Conservation (phyloP, 2,329 filamentous ascomycete species). For the Fusarium brachygibbosum region DNA sequence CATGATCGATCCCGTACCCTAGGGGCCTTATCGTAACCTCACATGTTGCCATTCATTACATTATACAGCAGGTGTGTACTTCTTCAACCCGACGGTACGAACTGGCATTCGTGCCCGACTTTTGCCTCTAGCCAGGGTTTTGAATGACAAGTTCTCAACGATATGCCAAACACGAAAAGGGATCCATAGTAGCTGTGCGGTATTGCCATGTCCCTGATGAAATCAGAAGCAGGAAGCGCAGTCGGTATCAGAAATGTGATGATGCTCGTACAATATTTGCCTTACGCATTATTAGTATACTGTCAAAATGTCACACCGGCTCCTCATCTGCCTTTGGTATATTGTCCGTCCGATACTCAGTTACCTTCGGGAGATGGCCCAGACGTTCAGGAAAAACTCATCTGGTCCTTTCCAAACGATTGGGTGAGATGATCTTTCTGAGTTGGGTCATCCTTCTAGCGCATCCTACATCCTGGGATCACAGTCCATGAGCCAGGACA, state of each 20-base stretch:
- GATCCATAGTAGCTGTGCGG: background rate
- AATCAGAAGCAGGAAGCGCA: background rate
- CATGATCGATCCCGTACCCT: slow-evolving; percentile 19
- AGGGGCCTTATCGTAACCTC: slow-evolving; percentile 32
- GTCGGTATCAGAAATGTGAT: background rate
- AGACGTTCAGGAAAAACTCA: background rate
- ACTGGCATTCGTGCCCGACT: slow-evolving; percentile 41
- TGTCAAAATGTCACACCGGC: slow-evolving; percentile 6
- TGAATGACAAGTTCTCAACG: slow-evolving; percentile 10
- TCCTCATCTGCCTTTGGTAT: slow-evolving; percentile 7
- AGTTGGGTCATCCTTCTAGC: slow-evolving; percentile 29
- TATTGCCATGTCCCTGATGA: background rate
- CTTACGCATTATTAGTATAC: background rate
- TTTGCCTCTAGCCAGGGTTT: slow-evolving; percentile 34
- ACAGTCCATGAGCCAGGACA: slow-evolving; percentile 8
- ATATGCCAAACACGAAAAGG: slow-evolving; percentile 21
- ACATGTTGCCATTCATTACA: slow-evolving; percentile 26
- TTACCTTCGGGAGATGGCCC: background rate
- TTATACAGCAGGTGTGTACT: slow-evolving; percentile 2
- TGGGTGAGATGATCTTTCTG: slow-evolving; percentile 15
- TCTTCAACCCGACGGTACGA: slow-evolving; percentile 29
- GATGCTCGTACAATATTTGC: background rate
- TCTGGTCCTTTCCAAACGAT: background rate
- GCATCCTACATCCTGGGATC: slow-evolving; percentile 13
- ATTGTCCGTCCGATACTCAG: background rate